Evolutionary conservation across 2,329 filamentous ascomycete species (phyloP).

Genomic region (Aspergillus nomiae): DNA sequence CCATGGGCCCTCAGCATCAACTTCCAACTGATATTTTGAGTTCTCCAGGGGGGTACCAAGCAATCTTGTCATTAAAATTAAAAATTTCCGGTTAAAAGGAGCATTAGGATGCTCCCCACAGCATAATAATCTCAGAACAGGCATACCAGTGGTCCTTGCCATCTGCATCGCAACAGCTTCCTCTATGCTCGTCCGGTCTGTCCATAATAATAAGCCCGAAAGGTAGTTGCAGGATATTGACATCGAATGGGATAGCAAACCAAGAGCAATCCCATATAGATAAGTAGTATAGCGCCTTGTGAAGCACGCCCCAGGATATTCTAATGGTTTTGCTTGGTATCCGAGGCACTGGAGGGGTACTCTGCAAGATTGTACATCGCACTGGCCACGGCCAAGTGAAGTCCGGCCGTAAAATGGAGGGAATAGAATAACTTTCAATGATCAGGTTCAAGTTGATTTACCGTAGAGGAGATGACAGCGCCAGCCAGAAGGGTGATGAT

Average conservation of each 20-base stretch:
- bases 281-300: slow-evolving; percentile 30
- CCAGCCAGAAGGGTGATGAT: too few species aligned
- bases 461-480: too few species aligned
- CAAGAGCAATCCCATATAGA: slow-evolving; percentile 35
- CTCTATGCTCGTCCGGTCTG: slow-evolving; percentile 37
- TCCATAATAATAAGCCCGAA: slow-evolving; percentile 45
- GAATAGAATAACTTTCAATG: slow-evolving; percentile 19
- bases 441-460: neutral
- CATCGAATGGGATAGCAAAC: slow-evolving; percentile 26
- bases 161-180: slow-evolving; percentile 41
- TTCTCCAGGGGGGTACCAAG: slow-evolving; percentile 36
- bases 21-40: slow-evolving; percentile 26
- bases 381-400: slow-evolving; percentile 30
- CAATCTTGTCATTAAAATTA: slow-evolving; percentile 47
- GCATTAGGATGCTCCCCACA: slow-evolving; percentile 34
- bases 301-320: slow-evolving; percentile 32
- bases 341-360: slow-evolving; percentile 26
- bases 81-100: slow-evolving; percentile 26
- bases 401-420: slow-evolving; percentile 24
- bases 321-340: slow-evolving; percentile 19
- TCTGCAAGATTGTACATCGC: slow-evolving; percentile 17
- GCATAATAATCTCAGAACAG: slow-evolving; percentile 35
- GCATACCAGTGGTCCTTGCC: slow-evolving; percentile 36
- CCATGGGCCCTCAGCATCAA: slow-evolving; percentile 34
- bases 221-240: slow-evolving; percentile 35